Evolutionary conservation across 768 basidiomycete genomes (phyloP), one percentile per base, ranked within the genome.

Genomic region (Pisolithus microcarpus): DNA sequence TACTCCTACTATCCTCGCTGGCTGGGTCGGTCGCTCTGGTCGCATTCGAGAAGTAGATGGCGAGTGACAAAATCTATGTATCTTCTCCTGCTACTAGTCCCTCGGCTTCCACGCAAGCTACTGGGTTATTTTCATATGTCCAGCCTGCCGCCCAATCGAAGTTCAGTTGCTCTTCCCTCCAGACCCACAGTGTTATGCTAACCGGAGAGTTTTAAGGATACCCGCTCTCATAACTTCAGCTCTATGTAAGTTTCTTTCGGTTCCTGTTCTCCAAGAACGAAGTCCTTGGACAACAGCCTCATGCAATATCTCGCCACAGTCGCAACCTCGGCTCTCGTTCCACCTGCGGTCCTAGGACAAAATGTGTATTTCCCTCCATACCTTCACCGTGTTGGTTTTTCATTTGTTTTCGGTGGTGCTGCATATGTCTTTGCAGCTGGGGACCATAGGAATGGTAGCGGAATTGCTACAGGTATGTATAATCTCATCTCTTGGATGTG

Each of bases 391-490:
- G 58, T 74, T 3, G 75, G 74, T 2, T 78, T 78, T 53, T 66
- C 70, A 10, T 54, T 72, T 7, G 65, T 72, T 15, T 74, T 78
- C 42, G 69, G 67, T 0, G 75, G 75, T 1, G 69, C 74, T 1
- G 74, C 73, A 1, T 76, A 75, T 56, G 69, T 75, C 1, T 52
- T 76, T 36, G 49, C 62, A 5, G 23, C 63, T 6, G 75, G 74
- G 2, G 75, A 76, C 38, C 52, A 52, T 28, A 60, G 68, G 26
- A 76, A 78, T 49, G 76, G 76, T 1, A 67, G 71, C 47, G 76
- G 76, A 0, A 72, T 76, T 19, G 56, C 70, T 18, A 76, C 65
- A 16, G 65, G 65, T 58, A 21, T 30, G 59, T 31, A 7, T 7
- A 28, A 9, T 11, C 3, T 10, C 28, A 18, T 49, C 34, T 11